Conservation (phyloP, 371 early-diverging fungal genomes). For the Dipsacomyces acuminosporus region DNA sequence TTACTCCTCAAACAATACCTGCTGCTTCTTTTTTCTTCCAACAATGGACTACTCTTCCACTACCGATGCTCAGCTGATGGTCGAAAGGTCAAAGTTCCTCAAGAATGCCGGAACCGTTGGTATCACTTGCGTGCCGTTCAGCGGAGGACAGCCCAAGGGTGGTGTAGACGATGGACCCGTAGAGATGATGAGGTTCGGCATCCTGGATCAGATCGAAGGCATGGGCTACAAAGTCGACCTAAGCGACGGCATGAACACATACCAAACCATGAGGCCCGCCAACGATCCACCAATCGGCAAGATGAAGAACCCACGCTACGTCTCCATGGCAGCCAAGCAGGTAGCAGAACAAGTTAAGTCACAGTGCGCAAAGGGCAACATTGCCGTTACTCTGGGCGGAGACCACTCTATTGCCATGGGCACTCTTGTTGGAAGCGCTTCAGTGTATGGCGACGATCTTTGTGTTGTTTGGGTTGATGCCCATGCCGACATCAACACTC, state of each 20-base stretch:
- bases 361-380: constrained; percentile 61
- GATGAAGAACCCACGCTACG: constrained; percentile 81
- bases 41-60: neutral
- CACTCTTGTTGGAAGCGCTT: constrained; percentile 77
- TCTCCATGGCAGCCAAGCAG: constrained; percentile 68
- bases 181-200: constrained; percentile 75
- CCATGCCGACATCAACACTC: constrained; percentile 96
- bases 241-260: constrained; percentile 61
- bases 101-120: constrained; percentile 56
- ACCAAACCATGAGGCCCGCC: constrained; percentile 53
- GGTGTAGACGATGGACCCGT: constrained; percentile 91
- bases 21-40: too few relatives aligned
- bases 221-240: constrained; percentile 77
- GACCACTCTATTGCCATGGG: constrained; percentile 94
- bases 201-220: constrained; percentile 74
- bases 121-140: constrained; percentile 75
- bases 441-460: constrained; percentile 68
- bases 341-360: constrained; percentile 63
- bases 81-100: constrained; percentile 37
- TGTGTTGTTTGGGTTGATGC: constrained; percentile 97
- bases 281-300: constrained; percentile 66
- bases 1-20: neutral
- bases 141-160: constrained; percentile 78
- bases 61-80: constrained; percentile 35
- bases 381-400: constrained; percentile 91